Percentiles rank a stretch among this genome's conserved stretches.
Conservation (phyloP, 1,139 yeast genomes). For the Keqinozyma sinolaborantium region DNA sequence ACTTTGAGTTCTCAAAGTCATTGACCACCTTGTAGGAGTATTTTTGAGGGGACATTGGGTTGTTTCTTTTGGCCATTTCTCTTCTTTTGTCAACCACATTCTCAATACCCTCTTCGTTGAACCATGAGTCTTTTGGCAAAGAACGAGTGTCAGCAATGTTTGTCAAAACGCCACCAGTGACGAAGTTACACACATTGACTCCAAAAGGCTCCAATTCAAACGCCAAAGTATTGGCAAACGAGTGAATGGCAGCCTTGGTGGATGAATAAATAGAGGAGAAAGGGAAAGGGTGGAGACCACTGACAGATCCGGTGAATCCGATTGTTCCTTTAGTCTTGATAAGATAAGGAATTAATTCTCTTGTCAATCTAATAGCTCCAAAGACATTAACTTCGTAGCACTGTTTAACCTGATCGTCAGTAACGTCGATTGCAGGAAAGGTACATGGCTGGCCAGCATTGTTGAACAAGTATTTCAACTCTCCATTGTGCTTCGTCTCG, state of each 20-base stretch:
- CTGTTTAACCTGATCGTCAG: conserved; percentile 50
- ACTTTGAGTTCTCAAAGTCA: conserved; percentile 41
- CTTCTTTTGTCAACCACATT: conserved; percentile 51
- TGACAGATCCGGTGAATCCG: conserved; percentile 72
- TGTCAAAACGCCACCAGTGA: conserved; percentile 58
- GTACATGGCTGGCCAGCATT: conserved; percentile 66
- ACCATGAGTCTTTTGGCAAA: conserved; percentile 54
- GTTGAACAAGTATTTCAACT: conserved; percentile 59
- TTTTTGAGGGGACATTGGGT: conserved; percentile 54
- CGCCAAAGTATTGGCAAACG: conserved; percentile 59
- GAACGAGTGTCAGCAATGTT: conserved; percentile 53
- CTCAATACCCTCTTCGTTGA: conserved; percentile 45
- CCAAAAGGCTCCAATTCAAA: conserved; percentile 71
- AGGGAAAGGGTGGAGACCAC: conserved; percentile 68
- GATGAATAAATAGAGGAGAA: conserved; percentile 68
- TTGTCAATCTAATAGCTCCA: conserved; percentile 62
- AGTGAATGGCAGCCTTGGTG: conserved; percentile 74
- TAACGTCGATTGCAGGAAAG: conserved; percentile 66
- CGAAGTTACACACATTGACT: conserved; percentile 54
- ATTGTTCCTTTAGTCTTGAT: conserved; percentile 69
- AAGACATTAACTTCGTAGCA: conserved; percentile 68
- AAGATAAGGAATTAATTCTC: conserved; percentile 55
- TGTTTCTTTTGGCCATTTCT: conserved; percentile 56
- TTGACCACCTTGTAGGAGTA: conserved; percentile 55
- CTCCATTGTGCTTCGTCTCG: conserved; percentile 28